Conservation (phyloP, 2,329 filamentous ascomycete genomes). For the Passalora sequoiae region DNA sequence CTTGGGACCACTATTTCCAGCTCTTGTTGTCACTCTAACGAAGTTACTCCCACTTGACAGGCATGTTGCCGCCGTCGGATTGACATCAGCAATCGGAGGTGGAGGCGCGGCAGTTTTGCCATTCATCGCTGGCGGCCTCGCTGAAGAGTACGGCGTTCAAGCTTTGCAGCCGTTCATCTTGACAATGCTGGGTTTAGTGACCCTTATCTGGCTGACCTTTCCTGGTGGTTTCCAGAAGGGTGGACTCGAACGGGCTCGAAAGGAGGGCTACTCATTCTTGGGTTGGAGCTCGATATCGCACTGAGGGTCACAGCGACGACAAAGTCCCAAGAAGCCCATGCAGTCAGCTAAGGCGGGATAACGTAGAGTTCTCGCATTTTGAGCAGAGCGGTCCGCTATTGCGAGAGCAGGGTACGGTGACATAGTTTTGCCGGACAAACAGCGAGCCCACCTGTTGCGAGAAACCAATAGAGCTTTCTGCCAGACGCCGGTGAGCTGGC, state of each 20-base stretch:
- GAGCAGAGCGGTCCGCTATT: no score
- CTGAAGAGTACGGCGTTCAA: slow-evolving; percentile 49
- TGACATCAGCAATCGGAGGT: slow-evolving; percentile 19
- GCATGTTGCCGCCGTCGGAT: slow-evolving; percentile 20
- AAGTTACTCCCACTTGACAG: slow-evolving; percentile 19
- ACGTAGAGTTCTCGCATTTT: no score
- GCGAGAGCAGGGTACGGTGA: no score
- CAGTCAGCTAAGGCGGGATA: no score
- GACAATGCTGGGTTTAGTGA: slow-evolving; percentile 13
- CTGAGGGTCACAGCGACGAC: no score
- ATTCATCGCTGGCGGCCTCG: slow-evolving; percentile 21
- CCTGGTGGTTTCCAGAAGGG: slow-evolving; percentile 1
- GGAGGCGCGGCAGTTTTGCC: slow-evolving; percentile 32
- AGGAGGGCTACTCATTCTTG: neutral
- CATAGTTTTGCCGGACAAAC: no score
- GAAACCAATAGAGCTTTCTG: no score
- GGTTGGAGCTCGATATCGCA: neutral
- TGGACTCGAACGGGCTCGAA: neutral
- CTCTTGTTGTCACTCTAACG: slow-evolving; percentile 13
- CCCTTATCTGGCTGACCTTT: slow-evolving; percentile 16
- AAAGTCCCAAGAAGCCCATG: no score
- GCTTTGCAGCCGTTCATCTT: slow-evolving; percentile 53
- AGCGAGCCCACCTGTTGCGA: no score
- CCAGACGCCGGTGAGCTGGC: no score
- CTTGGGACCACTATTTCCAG: slow-evolving; percentile 23